phyloP scores from a whole-genome alignment of 208 protist species.

The Herpetomonas tarakana region DNA sequence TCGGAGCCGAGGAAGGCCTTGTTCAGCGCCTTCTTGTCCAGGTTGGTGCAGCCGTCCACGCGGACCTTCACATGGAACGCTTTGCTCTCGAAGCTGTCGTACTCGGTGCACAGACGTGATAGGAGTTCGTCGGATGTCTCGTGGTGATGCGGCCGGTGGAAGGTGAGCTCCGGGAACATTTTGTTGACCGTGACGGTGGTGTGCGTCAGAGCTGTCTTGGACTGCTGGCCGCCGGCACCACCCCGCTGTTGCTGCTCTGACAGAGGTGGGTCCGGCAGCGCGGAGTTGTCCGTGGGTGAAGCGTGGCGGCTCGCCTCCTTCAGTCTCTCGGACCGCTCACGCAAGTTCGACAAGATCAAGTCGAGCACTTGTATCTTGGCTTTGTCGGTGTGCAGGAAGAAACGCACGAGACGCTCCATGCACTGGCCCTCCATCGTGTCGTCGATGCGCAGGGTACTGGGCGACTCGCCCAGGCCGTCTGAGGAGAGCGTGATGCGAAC shows the following conservation, averaged over 20 bases:
- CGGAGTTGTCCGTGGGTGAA: neutral
- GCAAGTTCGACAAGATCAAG: conserved; percentile 58
- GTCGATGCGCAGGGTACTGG: conserved; percentile 21
- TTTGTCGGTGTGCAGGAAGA: conserved; percentile 55
- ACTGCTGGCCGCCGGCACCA: no score
- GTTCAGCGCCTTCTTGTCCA: conserved; percentile 46
- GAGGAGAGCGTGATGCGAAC: conserved; percentile 66
- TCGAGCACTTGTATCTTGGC: conserved; percentile 56
- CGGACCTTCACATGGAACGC: conserved; percentile 32
- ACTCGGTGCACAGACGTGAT: conserved; percentile 37
- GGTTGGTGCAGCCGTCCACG: conserved; percentile 64
- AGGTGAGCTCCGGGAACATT: conserved; percentile 19
- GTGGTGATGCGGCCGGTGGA: conserved; percentile 15
- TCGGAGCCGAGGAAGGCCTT: conserved; percentile 47
- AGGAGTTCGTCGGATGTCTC: conserved; percentile 69
- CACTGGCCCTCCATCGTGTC: conserved; percentile 33
- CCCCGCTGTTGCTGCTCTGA: neutral
- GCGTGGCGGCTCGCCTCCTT: neutral
- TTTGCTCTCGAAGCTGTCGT: conserved; percentile 39
- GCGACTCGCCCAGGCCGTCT: conserved; percentile 47
- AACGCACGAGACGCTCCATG: conserved; percentile 47
- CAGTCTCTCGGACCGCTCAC: conserved; percentile 31
- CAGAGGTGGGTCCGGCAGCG: neutral
- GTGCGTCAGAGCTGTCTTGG: neutral
- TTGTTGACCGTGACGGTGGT: neutral